Evolutionary conservation across 164 flowering plant genomes (phyloP), one percentile per base, ranked within the genome.

Genomic region (Saururus chinensis): DNA sequence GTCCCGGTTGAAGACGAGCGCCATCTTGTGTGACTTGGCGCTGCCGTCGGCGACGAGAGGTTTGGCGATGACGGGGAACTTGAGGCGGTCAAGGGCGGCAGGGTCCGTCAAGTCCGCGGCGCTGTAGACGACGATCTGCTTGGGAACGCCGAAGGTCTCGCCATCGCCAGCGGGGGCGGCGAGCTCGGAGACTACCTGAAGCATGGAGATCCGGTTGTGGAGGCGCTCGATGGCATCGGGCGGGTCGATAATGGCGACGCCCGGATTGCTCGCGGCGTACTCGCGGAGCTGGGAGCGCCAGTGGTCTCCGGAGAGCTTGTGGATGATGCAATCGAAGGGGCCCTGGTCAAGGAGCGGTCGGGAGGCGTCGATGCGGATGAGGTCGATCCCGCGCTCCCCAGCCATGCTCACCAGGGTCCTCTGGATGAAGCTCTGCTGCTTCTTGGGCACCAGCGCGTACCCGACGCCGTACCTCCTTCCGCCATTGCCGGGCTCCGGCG

Each of bases 31-130:
- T 1, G 96, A 85, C 53, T 81, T 84, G 4, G 85, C 95, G 59
- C 87, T 85, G 6, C 92, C 95, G 57, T 87, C 92, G 2, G 96
- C 95, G 1, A 87, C 89, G 56, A 89, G 60, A 0, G 96, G 96
- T 73, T 89, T 89, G 41, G 96, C 88, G 40, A 89, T 84, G 61
- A 89, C 81, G 30, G 96, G 96, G 61, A 85, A 87, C 64, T 69
- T 74, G 64, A 89, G 60, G 0, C 73, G 73, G 58, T 71, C 77
- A 74, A 80, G 69, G 0, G 74, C 52, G 23, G 37, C 65, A 53
- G 62, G 53, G 24, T 77, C 76, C 26, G 68, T 67, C 45, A 81
- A 67, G 19, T 70, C 68, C 25, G 76, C 73, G n/a, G 68, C 20
- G 53, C 77, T 76, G 51, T 79, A 67, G 2, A 84, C 66, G 56